These are phyloP conservation scores for Canariomyces notabilis DNA, from an alignment of 2,329 filamentous ascomycete genomes.

Conservation along the genomic window DNA sequence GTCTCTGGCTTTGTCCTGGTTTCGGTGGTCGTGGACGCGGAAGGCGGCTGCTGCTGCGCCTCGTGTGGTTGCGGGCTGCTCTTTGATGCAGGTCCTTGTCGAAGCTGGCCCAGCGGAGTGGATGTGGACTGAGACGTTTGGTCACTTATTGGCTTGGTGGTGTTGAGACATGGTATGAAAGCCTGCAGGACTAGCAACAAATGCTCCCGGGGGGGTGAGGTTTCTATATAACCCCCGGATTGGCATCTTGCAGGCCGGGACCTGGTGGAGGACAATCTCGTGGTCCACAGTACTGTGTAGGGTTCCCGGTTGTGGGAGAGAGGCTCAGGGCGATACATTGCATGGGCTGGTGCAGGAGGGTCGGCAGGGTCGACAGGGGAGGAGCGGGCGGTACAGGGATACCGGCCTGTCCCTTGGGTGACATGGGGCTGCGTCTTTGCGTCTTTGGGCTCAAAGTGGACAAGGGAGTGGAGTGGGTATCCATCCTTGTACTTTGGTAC, in stretches of 20 bases:
- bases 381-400: conserved; percentile 13
- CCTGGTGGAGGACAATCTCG: conserved; percentile 27
- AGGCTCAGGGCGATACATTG: conserved; percentile 25
- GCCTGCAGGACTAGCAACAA: conserved; percentile 10
- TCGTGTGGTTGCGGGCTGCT: too few relatives aligned
- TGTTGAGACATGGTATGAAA: conserved; percentile 10
- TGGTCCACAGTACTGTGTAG: conserved; percentile 15
- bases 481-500: conserved; percentile 5
- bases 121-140: conserved; percentile 2
- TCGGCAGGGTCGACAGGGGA: conserved; percentile 16
- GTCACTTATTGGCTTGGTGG: conserved; percentile 12
- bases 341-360: conserved; percentile 18
- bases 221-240: conserved; percentile 26
- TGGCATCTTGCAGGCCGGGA: conserved; percentile 19
- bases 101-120: background rate
- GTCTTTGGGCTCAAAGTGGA: conserved; percentile 16
- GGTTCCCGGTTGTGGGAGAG: conserved; percentile 22
- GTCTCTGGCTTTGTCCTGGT: too few relatives aligned
- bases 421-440: conserved; percentile 20
- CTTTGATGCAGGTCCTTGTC: background rate
- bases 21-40: too few relatives aligned
- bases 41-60: too few relatives aligned
- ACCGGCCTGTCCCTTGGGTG: conserved; percentile 11
- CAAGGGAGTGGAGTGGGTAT: conserved; percentile 7
- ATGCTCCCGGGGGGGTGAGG: conserved; percentile 20